Evolutionary conservation across 305 asterid genomes (phyloP).

Genomic region (Solanum hybrid): DNA sequence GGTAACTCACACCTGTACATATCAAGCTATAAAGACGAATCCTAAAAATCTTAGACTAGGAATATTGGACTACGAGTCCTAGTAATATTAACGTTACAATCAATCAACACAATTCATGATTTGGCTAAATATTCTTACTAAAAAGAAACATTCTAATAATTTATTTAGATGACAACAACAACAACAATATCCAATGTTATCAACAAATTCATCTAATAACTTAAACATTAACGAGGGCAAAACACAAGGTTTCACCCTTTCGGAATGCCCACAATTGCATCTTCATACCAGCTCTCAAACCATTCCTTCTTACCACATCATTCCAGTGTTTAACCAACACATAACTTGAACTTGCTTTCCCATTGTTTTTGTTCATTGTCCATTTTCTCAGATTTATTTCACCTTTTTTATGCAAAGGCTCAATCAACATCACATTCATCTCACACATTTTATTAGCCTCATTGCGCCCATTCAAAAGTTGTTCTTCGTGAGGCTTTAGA

Average conservation of each 20-base stretch:
- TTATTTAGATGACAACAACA: neutral
- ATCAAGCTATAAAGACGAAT: neutral
- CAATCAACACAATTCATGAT: neutral
- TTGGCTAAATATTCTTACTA: neutral
- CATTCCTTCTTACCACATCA: neutral
- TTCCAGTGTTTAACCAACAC: constrained; percentile 3
- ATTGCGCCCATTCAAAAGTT: neutral
- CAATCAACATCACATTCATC: neutral
- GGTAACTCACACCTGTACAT: neutral
- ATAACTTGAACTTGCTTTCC: neutral
- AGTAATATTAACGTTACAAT: neutral
- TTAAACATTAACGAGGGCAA: neutral
- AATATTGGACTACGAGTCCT: neutral
- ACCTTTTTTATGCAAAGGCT: neutral
- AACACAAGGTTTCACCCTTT: neutral
- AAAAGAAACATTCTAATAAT: neutral
- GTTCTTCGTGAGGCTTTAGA: neutral
- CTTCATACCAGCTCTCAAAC: neutral
- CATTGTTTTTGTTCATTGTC: neutral
- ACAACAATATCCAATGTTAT: neutral
- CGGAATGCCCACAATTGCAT: constrained; percentile 7
- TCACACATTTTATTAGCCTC: neutral
- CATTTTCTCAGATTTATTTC: neutral
- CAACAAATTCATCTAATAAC: neutral
- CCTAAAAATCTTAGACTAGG: no score